phyloP scores from a whole-genome alignment of 2,329 filamentous ascomycete species.

The Chaetomiaceae sp. region DNA sequence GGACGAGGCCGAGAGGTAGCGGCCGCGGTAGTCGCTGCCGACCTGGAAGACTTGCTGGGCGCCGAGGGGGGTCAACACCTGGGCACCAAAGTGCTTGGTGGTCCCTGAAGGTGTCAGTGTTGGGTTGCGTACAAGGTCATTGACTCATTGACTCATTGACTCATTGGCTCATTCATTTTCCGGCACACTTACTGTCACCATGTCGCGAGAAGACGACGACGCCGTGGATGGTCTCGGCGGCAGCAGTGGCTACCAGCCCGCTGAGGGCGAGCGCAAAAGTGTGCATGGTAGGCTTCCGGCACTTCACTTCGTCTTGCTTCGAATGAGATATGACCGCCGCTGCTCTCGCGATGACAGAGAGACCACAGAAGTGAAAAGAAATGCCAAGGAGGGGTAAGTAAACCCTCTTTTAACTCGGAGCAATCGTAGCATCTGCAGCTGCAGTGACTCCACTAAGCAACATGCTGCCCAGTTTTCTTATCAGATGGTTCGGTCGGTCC shows the following conservation, averaged over 20 bases:
- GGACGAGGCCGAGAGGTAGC: constrained; percentile 64
- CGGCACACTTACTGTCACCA: constrained; percentile 63
- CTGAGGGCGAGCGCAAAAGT: constrained; percentile 33
- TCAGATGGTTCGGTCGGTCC: too few relatives aligned
- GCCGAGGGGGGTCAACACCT: constrained; percentile 73
- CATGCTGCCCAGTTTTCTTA: too few relatives aligned
- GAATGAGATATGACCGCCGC: too few relatives aligned
- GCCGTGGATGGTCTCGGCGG: constrained; percentile 67
- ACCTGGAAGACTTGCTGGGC: constrained; percentile 69
- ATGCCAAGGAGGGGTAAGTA: too few relatives aligned
- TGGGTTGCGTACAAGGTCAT: neutral
- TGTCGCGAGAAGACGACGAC: constrained; percentile 87
- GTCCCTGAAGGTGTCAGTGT: constrained; percentile 32
- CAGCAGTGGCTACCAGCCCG: constrained; percentile 30
- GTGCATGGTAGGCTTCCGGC: constrained; percentile 13
- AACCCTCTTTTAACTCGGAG: too few relatives aligned
- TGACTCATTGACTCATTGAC: too few relatives aligned
- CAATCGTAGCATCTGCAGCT: too few relatives aligned
- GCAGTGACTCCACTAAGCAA: too few relatives aligned
- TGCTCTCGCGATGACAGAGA: too few relatives aligned
- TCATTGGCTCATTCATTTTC: neutral
- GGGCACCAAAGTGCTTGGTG: constrained; percentile 66
- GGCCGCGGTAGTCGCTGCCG: constrained; percentile 69
- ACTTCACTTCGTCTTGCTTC: too few relatives aligned
- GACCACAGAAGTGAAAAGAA: too few relatives aligned